Evolutionary conservation across 2,329 filamentous ascomycete species (phyloP).

Genomic region (Aspergillus fischeri): DNA sequence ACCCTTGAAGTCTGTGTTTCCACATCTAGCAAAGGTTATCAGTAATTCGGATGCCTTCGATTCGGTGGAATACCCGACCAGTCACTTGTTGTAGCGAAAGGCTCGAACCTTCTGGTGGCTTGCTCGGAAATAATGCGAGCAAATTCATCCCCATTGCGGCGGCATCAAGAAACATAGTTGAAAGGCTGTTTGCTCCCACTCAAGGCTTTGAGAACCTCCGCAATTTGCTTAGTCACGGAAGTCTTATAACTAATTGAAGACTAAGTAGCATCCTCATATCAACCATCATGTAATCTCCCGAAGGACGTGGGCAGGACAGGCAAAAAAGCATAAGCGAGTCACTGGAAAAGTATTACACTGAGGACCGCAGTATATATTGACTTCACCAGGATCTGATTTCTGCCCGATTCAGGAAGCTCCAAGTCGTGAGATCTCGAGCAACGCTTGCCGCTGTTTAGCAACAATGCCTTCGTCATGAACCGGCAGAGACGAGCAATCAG

Average conservation of each 20-base stretch:
- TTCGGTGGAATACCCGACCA: background rate
- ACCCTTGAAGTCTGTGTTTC: background rate
- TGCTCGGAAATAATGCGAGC: background rate
- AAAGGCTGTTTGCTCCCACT: background rate
- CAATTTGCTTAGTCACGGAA: background rate
- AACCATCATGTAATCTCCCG: too few species aligned
- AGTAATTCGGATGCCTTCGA: background rate
- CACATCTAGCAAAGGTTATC: background rate
- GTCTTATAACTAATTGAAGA: background rate
- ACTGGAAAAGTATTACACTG: too few species aligned
- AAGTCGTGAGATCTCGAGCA: background rate
- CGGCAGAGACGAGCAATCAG: background rate
- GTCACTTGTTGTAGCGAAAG: background rate
- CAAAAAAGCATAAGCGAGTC: too few species aligned
- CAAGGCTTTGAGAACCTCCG: background rate
- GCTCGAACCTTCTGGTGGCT: background rate
- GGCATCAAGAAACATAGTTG: background rate
- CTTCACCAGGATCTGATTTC: too few species aligned
- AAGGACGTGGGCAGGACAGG: too few species aligned
- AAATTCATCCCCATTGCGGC: background rate
- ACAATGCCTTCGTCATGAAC: background rate
- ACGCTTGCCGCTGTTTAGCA: background rate
- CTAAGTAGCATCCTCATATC: background rate
- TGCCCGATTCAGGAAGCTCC: too few species aligned
- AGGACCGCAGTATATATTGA: too few species aligned